phyloP scores from a whole-genome alignment of 441 rosid genomes.

The Populus trichocarpa region DNA sequence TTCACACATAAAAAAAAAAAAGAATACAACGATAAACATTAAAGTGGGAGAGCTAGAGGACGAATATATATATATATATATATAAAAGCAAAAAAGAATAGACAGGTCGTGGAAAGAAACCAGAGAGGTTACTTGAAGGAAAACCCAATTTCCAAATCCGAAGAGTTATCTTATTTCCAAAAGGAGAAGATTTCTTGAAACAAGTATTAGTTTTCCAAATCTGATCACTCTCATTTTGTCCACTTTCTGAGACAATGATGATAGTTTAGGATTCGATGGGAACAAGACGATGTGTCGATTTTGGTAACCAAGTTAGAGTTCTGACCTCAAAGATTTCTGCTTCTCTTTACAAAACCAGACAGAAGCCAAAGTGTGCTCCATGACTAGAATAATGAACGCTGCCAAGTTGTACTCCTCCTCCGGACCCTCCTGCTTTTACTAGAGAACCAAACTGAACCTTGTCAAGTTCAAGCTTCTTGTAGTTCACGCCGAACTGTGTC shows the following conservation, averaged over 20 bases:
- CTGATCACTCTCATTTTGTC: constrained; percentile 26
- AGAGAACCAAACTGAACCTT: not conserved
- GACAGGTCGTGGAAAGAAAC: not conserved
- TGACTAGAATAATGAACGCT: constrained; percentile 11
- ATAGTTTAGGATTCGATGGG: not conserved
- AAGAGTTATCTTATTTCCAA: constrained; percentile 24
- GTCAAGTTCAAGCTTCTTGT: not conserved
- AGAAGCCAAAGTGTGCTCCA: constrained; percentile 17
- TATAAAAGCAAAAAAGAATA: not conserved
- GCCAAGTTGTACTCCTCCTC: too few relatives aligned
- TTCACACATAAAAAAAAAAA: too few relatives aligned
- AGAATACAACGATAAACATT: too few relatives aligned
- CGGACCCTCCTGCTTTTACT: too few relatives aligned
- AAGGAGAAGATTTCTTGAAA: constrained; percentile 36
- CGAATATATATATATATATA: too few relatives aligned
- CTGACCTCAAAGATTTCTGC: constrained; percentile 23
- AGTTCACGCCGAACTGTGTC: constrained; percentile 17
- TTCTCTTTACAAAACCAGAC: constrained; percentile 30
- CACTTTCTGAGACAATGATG: constrained; percentile 28
- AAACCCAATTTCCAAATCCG: constrained; percentile 34
- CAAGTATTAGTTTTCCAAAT: constrained; percentile 30
- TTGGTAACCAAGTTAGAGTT: not conserved
- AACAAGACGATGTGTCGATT: constrained; percentile 8
- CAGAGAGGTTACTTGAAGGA: constrained; percentile 30
- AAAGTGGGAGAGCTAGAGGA: too few relatives aligned